phyloP scores from a whole-genome alignment of 2,329 filamentous ascomycete genomes.

The Macroventuria anomochaeta region DNA sequence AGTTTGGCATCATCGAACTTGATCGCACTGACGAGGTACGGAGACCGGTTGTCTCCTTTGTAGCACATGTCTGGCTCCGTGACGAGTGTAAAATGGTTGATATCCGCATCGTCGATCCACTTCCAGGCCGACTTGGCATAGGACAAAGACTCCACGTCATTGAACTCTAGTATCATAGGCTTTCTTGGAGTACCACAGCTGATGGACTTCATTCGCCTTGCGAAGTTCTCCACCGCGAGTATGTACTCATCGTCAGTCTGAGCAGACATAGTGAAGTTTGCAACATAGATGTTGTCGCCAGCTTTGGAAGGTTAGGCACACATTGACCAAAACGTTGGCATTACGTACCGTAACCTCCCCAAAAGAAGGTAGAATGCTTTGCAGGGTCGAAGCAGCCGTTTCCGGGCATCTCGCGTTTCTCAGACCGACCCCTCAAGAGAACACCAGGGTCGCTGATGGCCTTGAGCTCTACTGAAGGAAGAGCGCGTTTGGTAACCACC shows the following conservation, averaged over 20 bases:
- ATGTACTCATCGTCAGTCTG: conserved; percentile 31
- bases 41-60: conserved; percentile 32
- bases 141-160: conserved; percentile 17
- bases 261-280: conserved; percentile 31
- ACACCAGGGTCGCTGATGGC: conserved; percentile 26
- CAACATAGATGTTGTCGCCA: conserved; percentile 29
- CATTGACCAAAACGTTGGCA: neutral
- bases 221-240: conserved; percentile 32
- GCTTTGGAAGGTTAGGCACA: conserved; percentile 12
- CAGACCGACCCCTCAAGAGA: conserved; percentile 18
- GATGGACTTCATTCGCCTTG: conserved; percentile 31
- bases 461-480: conserved; percentile 17
- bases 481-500: neutral
- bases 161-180: conserved; percentile 26
- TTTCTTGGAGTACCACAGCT: conserved; percentile 23
- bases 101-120: conserved; percentile 30
- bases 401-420: conserved; percentile 26
- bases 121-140: conserved; percentile 31
- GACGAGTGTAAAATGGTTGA: conserved; percentile 32
- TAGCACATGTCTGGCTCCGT: conserved; percentile 34
- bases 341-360: conserved; percentile 30
- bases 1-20: conserved; percentile 26
- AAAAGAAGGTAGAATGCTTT: conserved; percentile 24
- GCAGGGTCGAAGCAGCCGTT: conserved; percentile 28
- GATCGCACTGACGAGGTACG: conserved; percentile 30